phyloP scores from a whole-genome alignment of 495 filamentous ascomycete species.

The Penicillium canescens region DNA sequence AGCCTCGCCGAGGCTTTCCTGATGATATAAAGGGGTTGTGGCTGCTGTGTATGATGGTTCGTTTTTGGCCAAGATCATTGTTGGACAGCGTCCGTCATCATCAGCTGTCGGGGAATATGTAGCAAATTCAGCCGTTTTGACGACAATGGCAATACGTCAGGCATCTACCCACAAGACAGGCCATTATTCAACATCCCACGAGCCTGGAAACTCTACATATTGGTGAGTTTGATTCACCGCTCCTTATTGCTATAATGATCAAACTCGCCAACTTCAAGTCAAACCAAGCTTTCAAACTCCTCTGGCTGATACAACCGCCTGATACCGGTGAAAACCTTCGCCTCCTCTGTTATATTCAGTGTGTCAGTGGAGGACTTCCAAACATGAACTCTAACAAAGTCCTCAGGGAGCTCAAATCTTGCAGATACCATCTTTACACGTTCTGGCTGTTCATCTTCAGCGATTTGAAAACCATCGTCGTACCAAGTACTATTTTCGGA shows the following conservation, averaged over 20 bases:
- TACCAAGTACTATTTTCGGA: slow-evolving; percentile 38
- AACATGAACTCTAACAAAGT: background rate
- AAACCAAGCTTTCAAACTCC: too few relatives aligned
- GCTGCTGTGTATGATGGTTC: too few relatives aligned
- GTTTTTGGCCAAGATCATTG: background rate
- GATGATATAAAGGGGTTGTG: too few relatives aligned
- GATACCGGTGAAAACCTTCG: too few relatives aligned
- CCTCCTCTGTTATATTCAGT: too few relatives aligned
- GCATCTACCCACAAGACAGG: background rate
- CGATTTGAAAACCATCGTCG: slow-evolving; percentile 42
- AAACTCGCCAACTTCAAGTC: background rate
- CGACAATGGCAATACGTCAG: too few relatives aligned
- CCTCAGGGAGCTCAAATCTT: background rate
- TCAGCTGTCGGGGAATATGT: slow-evolving; percentile 2
- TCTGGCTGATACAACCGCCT: too few relatives aligned
- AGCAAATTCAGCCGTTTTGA: background rate
- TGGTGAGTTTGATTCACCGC: too few relatives aligned
- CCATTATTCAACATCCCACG: background rate
- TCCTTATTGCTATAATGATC: too few relatives aligned
- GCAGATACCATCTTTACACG: slow-evolving; percentile 22
- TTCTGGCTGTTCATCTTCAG: slow-evolving; percentile 41
- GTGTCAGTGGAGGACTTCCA: background rate
- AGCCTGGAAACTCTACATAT: too few relatives aligned
- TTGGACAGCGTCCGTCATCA: background rate
- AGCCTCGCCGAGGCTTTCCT: background rate